These are phyloP conservation scores for Candida gigantensis DNA, from an alignment of 1,139 yeast species.

Conservation along the genomic window DNA sequence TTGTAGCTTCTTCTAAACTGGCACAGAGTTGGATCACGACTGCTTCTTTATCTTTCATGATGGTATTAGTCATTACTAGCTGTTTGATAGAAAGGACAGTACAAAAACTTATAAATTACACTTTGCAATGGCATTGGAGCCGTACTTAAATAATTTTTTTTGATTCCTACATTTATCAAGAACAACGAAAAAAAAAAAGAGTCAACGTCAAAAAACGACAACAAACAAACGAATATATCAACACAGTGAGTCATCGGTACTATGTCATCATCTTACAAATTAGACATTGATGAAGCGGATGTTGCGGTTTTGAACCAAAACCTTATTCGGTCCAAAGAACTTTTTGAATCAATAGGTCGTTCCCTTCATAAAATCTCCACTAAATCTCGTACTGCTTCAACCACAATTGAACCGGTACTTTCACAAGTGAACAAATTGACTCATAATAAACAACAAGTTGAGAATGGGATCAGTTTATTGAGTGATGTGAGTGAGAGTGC, in stretches of 20 bases:
- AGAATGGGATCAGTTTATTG: conserved; percentile 59
- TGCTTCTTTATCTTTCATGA: conserved; percentile 16
- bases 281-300: conserved; percentile 80
- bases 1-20: conserved; percentile 20
- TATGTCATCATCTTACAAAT: conserved; percentile 26
- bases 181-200: neutral
- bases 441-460: conserved; percentile 58
- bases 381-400: conserved; percentile 63
- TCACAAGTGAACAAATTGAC: conserved; percentile 61
- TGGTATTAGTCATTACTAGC: neutral
- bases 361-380: conserved; percentile 58
- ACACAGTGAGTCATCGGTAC: neutral
- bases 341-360: conserved; percentile 57
- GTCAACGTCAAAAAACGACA: neutral
- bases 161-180: too few species aligned
- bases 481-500: conserved; percentile 69
- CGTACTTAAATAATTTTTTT: too few species aligned
- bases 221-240: too few species aligned
- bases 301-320: conserved; percentile 80
- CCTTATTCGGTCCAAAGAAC: conserved; percentile 55
- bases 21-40: conserved; percentile 17
- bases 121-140: too few species aligned
- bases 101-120: too few species aligned
- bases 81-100: neutral
- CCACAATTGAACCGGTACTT: conserved; percentile 70